Percentiles rank a stretch among this genome's conserved stretches.
phyloP scores from a whole-genome alignment of 2,329 filamentous ascomycete genomes.

The Stylonectria norvegica region DNA sequence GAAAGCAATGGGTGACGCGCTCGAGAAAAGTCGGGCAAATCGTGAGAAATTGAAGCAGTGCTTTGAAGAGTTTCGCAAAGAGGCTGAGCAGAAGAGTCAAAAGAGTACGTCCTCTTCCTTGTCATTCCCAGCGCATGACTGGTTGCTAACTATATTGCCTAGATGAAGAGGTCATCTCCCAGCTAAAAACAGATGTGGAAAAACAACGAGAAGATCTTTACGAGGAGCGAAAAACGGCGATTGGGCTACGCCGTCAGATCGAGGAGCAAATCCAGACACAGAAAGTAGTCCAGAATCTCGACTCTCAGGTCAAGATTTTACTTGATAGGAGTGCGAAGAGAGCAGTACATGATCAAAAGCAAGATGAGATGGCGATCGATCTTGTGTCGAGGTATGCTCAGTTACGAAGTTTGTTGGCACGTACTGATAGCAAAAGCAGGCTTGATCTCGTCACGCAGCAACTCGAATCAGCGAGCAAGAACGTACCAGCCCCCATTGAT shows the following conservation, averaged over 20 bases:
- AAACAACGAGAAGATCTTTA: conserved; percentile 18
- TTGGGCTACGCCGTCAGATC: conserved; percentile 11
- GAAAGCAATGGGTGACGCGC: conserved; percentile 24
- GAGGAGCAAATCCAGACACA: conserved; percentile 12
- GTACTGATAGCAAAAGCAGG: conserved; percentile 5
- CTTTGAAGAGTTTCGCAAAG: conserved; percentile 26
- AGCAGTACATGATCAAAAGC: conserved; percentile 2
- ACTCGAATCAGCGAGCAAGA: conserved; percentile 1
- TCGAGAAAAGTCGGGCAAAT: conserved; percentile 29
- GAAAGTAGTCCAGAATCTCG: conserved; percentile 10
- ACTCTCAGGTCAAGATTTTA: conserved; percentile 20
- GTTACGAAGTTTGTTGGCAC: not conserved
- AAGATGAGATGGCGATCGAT: conserved; percentile 1
- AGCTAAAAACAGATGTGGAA: conserved; percentile 19
- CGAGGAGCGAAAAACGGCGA: conserved; percentile 4
- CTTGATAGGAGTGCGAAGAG: conserved; percentile 7
- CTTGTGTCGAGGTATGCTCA: conserved; percentile 20
- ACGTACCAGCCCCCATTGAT: not conserved
- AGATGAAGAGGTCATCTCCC: conserved; percentile 26
- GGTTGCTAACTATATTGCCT: conserved; percentile 1
- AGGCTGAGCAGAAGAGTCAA: conserved; percentile 19
- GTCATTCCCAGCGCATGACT: not conserved
- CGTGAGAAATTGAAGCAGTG: conserved; percentile 31
- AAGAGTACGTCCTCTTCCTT: conserved; percentile 20
- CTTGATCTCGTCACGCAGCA: conserved; percentile 13